phyloP scores from a whole-genome alignment of 805 yeast genomes.

The Yarrowia sp. region DNA sequence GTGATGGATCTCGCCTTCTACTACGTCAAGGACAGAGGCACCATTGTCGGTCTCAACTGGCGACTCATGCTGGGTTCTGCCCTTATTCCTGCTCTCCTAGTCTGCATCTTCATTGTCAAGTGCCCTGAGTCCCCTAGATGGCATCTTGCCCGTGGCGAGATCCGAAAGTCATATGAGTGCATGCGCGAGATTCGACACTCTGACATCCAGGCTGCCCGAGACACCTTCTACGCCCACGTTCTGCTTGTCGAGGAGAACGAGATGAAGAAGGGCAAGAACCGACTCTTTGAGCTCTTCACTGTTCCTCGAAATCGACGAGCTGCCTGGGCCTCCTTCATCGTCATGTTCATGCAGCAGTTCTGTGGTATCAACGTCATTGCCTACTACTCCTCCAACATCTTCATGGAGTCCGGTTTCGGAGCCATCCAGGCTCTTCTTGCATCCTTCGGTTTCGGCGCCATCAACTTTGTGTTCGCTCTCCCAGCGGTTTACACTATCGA shows the following conservation, averaged over 20 bases:
- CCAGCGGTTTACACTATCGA: constrained; percentile 83
- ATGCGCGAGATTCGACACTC: constrained; percentile 48
- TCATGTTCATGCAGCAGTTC: constrained; percentile 87
- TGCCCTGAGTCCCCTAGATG: constrained; percentile 73
- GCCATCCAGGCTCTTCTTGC: constrained; percentile 67
- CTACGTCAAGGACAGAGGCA: constrained; percentile 19
- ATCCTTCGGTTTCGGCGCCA: constrained; percentile 82
- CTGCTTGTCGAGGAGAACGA: constrained; percentile 46
- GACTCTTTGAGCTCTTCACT: constrained; percentile 48
- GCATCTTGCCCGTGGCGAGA: constrained; percentile 55
- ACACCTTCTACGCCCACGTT: constrained; percentile 58
- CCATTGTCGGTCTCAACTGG: constrained; percentile 43
- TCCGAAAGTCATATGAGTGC: constrained; percentile 50
- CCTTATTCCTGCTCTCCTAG: constrained; percentile 55
- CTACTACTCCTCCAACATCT: constrained; percentile 79
- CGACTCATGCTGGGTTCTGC: constrained; percentile 67
- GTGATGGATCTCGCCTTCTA: constrained; percentile 55
- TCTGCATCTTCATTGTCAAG: constrained; percentile 50
- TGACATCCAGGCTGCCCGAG: constrained; percentile 60
- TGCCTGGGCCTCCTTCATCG: constrained; percentile 73
- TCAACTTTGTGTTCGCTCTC: constrained; percentile 77
- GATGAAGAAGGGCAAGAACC: constrained; percentile 41
- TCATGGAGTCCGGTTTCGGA: constrained; percentile 62
- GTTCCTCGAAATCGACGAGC: constrained; percentile 83
- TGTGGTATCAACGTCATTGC: constrained; percentile 90